Evolutionary conservation across 2,329 filamentous ascomycete species (phyloP).

Genomic region (Sporothrix pseudoabietina): DNA sequence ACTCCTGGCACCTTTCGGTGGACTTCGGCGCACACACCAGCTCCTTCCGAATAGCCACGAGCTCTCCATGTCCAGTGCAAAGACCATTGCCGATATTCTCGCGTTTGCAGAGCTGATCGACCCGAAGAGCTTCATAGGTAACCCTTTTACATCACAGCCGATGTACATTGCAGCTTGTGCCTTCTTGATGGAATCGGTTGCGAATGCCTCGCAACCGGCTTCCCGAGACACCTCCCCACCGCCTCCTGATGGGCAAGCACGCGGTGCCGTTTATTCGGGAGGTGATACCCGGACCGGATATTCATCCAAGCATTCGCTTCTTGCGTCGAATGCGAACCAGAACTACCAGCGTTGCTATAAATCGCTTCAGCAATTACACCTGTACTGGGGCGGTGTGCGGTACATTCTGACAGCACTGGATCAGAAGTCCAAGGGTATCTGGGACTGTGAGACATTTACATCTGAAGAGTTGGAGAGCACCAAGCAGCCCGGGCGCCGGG

Average conservation of each 20-base stretch:
- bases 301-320: constrained; percentile 67
- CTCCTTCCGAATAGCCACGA: constrained; percentile 80
- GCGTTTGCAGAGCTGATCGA: constrained; percentile 85
- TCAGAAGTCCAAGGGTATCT: constrained; percentile 84
- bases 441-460: constrained; percentile 70
- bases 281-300: constrained; percentile 36
- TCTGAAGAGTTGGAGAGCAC: constrained; percentile 77
- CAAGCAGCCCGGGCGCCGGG: constrained; percentile 52
- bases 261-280: neutral
- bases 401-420: constrained; percentile 86
- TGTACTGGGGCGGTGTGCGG: constrained; percentile 82
- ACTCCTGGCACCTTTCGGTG: constrained; percentile 73
- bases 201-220: constrained; percentile 66
- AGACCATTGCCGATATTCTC: constrained; percentile 87
- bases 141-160: constrained; percentile 85
- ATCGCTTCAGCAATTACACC: constrained; percentile 75
- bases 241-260: constrained; percentile 18
- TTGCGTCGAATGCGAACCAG: constrained; percentile 79
- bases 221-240: constrained; percentile 62
- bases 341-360: constrained; percentile 89
- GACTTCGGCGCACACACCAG: constrained; percentile 62
- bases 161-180: constrained; percentile 91
- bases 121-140: constrained; percentile 81
- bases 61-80: constrained; percentile 82
- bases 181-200: constrained; percentile 79